A percentile compares a stretch with the other conserved stretches of the same genome.
Conservation (phyloP, 1,284 basidiomycete species). For the Ustilago sp. region DNA sequence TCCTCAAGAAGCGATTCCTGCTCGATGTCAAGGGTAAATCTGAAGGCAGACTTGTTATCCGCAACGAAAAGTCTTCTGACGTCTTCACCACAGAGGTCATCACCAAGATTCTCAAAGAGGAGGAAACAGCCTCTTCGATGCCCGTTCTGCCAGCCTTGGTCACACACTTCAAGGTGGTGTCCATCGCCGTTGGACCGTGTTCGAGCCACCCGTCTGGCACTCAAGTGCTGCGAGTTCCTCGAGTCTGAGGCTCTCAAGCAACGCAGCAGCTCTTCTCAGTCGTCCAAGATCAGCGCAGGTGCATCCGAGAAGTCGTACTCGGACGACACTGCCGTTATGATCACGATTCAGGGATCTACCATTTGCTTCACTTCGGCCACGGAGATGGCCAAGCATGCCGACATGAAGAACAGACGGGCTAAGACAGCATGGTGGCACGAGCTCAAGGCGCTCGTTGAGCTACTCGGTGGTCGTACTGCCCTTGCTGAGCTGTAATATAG, state of each 20-base stretch:
- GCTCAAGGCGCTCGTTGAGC: conserved; percentile 58
- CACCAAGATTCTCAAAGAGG: conserved; percentile 93
- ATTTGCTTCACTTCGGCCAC: conserved; percentile 85
- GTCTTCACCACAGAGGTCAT: conserved; percentile 94
- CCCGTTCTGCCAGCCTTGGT: conserved; percentile 90
- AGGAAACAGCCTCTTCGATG: conserved; percentile 90
- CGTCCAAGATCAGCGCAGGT: conserved; percentile 65
- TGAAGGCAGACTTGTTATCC: conserved; percentile 91
- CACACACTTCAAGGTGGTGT: conserved; percentile 96
- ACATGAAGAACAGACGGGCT: conserved; percentile 89
- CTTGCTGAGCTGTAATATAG: conserved; percentile 40
- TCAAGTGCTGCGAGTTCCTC: conserved; percentile 93
- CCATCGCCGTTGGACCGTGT: conserved; percentile 94
- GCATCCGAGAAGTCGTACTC: conserved; percentile 66
- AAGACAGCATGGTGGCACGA: conserved; percentile 83
- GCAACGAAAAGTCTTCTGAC: conserved; percentile 81
- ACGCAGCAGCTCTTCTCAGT: conserved; percentile 32
- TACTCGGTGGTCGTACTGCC: conserved; percentile 57
- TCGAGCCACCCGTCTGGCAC: conserved; percentile 86
- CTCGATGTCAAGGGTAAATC: conserved; percentile 88
- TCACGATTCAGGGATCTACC: conserved; percentile 85
- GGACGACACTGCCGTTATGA: conserved; percentile 83
- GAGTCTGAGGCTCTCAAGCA: conserved; percentile 78
- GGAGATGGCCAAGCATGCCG: conserved; percentile 85
- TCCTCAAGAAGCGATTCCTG: conserved; percentile 85